Evolutionary conservation across 352 stramenopile genomes (phyloP), one percentile per base, ranked within the genome.

Genomic region (Globisporangium heterothallicum): DNA sequence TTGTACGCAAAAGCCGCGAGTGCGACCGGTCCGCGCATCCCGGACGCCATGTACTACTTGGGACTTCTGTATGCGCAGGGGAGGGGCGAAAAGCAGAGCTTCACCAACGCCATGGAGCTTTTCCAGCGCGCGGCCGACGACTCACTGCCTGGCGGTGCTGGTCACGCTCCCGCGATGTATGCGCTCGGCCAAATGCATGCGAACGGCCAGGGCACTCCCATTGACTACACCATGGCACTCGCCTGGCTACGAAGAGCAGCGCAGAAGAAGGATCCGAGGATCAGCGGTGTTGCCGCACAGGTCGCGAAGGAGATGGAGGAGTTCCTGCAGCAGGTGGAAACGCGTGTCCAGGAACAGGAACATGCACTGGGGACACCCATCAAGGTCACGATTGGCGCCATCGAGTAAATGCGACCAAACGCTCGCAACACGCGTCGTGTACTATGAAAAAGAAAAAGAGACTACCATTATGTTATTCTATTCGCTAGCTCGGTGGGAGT

Each of bases 31-130:
- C n/a, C n/a, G n/a, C n/a, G 53, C 42, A 54, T 84, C n/a, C 24
- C 60, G 1, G 75, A 86, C 14, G 78, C 74, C 0, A 63, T 54
- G 9, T 85, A 86, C 65, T 82, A 78, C 38, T 58, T 89, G 8
- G 75, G 59, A 3, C 49, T 89, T 29, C 63, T 86, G 16, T 29
- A 80, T 25, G 51, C 59, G 1, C 53, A 71, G 3, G 75, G 78
- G 8, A 69, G 78, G 43, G 78, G 78, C 3, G 59, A 74, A 19
- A 56, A 26, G 2, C 63, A 70, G 52, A 84, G 60, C 60, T 68
- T 66, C 2, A 13, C 51, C 4, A 35, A 21, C 13, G 78, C 78
- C 6, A 42, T 60, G 0, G 29, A 59, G 38, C 61, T 69, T 24
- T 75, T 87, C 55, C 56, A 61, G n/a, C 43, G 66, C 6, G 78